Evolutionary conservation across 164 flowering plant genomes (phyloP), one percentile per base, ranked within the genome.

Genomic region (Chloranthus sessilifolius): DNA sequence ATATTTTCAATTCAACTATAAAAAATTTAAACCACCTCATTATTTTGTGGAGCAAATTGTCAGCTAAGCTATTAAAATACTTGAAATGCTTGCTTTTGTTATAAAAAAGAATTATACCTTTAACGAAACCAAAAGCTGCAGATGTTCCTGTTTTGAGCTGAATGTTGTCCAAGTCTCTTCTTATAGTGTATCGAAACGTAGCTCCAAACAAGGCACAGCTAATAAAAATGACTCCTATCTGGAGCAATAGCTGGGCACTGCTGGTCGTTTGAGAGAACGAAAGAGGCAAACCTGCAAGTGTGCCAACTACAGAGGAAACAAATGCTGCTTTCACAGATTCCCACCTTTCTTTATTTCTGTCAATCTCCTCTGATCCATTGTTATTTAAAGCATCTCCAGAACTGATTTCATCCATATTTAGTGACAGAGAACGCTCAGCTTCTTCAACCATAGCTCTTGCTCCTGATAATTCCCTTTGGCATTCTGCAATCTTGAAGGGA

Each of bases 151-250:
- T 70, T 65, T 92, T 92, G 5, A 92, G 91, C 43, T 92, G 99
- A 64, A 71, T 25, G 50, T 92, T 68, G 30, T 86, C 96, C 78
- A 86, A 65, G 63, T 92, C 95, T 74, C 94, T 74, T 67, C 96
- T 67, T 15, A 88, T 49, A 14, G 87, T 59, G 62, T 92, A 88
- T 1, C 95, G 74, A 49, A 76, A 92, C 31, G 96, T 92, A 27
- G 81, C 77, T 15, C 99, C 99, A 64, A 82, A 92, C 48, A 92
- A 64, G 14, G 91, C 88, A 63, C 95, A 88, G 64, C 95, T 79
- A 39, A 76, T 43, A 39, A 82, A 78, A 43, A 72, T 75, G 53
- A 84, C 59, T n/a, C 70, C 79, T 33, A 77, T 23, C 45, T 85
- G 86, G 41, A 92, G 82, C 54, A 85, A 33, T 15, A 92, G 72